These are phyloP conservation scores for Amanita rimosa DNA, from an alignment of 768 basidiomycete species.

Conservation along the genomic window DNA sequence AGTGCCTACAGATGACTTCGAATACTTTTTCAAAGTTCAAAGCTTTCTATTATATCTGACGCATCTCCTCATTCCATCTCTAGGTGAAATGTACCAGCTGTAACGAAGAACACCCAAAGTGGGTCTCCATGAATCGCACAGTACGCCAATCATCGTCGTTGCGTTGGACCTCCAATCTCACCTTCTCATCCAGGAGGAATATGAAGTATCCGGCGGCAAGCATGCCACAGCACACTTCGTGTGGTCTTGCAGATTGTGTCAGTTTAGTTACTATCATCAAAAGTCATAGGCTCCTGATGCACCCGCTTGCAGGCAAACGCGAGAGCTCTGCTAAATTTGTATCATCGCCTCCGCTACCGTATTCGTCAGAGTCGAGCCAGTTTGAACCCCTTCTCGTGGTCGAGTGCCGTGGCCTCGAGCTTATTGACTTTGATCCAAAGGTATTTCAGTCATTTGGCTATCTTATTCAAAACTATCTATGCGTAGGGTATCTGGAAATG, in stretches of 20 bases:
- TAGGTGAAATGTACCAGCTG: slow-evolving; percentile 77
- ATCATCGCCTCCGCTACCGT: slow-evolving; percentile 35
- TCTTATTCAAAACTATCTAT: neutral
- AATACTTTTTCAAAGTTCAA: slow-evolving; percentile 71
- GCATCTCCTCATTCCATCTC: slow-evolving; percentile 1
- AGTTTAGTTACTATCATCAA: slow-evolving; percentile 6
- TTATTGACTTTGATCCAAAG: slow-evolving; percentile 62
- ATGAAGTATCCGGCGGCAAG: slow-evolving; percentile 54
- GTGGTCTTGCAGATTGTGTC: slow-evolving; percentile 66
- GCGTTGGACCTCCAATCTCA: neutral
- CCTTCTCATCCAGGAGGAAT: slow-evolving; percentile 39
- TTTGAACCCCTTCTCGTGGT: slow-evolving; percentile 58
- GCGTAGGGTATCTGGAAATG: slow-evolving; percentile 71
- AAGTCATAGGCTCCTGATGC: neutral
- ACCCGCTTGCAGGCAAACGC: slow-evolving; percentile 43
- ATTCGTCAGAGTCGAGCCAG: slow-evolving; percentile 48
- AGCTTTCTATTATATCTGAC: neutral
- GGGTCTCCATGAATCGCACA: slow-evolving; percentile 57
- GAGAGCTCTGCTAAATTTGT: slow-evolving; percentile 81
- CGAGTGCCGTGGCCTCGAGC: slow-evolving; percentile 84
- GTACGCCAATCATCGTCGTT: slow-evolving; percentile 23
- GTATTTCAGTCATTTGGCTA: slow-evolving; percentile 1
- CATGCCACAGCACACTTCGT: slow-evolving; percentile 67
- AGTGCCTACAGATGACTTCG: slow-evolving; percentile 54
- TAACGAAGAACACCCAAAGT: slow-evolving; percentile 64